Evolutionary conservation across 202 grass and related monocot species (phyloP).

Genomic region (Eragrostis tef): DNA sequence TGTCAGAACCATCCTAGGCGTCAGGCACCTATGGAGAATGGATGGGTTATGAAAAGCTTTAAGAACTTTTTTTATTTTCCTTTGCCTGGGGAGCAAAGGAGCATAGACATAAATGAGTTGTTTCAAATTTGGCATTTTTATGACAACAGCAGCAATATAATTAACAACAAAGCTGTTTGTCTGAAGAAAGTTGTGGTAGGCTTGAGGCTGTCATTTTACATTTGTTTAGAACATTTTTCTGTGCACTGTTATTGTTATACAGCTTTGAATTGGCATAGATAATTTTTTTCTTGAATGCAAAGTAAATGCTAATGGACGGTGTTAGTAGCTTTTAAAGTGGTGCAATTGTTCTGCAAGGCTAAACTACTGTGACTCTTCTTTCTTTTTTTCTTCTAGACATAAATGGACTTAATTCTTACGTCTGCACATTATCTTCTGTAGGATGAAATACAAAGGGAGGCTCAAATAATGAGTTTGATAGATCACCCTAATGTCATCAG

Average conservation of each 20-base stretch:
- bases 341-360: background rate
- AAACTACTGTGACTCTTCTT: background rate
- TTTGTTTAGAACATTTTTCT: background rate
- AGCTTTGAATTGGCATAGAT: background rate
- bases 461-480: constrained; percentile 97
- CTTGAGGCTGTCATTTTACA: background rate
- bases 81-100: no score
- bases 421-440: constrained; percentile 50
- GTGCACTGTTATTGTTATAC: background rate
- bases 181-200: background rate
- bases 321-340: constrained; percentile 8
- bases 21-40: background rate
- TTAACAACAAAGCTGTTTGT: background rate
- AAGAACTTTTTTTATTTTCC: background rate
- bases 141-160: background rate
- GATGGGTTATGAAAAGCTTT: background rate
- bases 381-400: background rate
- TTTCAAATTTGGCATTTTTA: background rate
- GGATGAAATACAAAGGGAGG: constrained; percentile 94
- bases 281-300: background rate
- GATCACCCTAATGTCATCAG: constrained; percentile 93
- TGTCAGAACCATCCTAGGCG: no score
- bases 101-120: background rate
- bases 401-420: constrained; percentile 41
- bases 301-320: background rate